Evolutionary conservation across 768 basidiomycete genomes (phyloP).

Genomic region (Fomitopsis serialis): DNA sequence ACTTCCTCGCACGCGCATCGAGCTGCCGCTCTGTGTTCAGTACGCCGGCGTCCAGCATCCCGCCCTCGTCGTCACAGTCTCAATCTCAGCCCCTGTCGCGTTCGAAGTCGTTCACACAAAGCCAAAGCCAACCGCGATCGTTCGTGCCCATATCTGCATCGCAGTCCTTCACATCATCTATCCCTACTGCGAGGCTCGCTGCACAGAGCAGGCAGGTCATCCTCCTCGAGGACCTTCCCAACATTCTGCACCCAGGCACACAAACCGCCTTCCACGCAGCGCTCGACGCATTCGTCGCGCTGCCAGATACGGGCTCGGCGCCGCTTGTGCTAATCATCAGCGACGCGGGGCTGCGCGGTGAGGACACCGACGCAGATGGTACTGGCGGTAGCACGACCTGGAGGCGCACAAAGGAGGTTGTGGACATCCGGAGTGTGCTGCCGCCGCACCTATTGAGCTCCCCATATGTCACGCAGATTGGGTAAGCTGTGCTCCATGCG

Average conservation of each 20-base stretch:
- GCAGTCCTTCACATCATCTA: background rate
- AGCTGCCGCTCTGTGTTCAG: conserved; percentile 53
- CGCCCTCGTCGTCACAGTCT: conserved; percentile 4
- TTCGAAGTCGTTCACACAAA: conserved; percentile 5
- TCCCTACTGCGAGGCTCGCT: background rate
- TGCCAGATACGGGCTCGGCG: conserved; percentile 25
- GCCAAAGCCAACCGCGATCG: conserved; percentile 3
- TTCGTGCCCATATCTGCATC: background rate
- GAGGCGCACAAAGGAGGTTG: conserved; percentile 44
- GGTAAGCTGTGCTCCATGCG: conserved; percentile 38
- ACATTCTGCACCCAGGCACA: conserved; percentile 71
- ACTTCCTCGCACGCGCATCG: conserved; percentile 68
- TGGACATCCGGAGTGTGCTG: conserved; percentile 68
- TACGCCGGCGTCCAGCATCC: background rate
- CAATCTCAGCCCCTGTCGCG: conserved; percentile 4
- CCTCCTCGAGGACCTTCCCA: conserved; percentile 88
- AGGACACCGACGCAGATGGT: conserved; percentile 42
- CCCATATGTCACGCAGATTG: conserved; percentile 74
- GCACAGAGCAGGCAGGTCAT: conserved; percentile 42
- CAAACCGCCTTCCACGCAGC: conserved; percentile 69
- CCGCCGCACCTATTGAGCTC: conserved; percentile 64
- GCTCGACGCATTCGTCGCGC: conserved; percentile 48
- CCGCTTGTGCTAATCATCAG: conserved; percentile 84
- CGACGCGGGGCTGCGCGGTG: conserved; percentile 76
- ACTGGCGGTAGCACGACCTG: conserved; percentile 39